phyloP scores from a whole-genome alignment of 1,139 yeast species.

The Zygoascus sp. region DNA sequence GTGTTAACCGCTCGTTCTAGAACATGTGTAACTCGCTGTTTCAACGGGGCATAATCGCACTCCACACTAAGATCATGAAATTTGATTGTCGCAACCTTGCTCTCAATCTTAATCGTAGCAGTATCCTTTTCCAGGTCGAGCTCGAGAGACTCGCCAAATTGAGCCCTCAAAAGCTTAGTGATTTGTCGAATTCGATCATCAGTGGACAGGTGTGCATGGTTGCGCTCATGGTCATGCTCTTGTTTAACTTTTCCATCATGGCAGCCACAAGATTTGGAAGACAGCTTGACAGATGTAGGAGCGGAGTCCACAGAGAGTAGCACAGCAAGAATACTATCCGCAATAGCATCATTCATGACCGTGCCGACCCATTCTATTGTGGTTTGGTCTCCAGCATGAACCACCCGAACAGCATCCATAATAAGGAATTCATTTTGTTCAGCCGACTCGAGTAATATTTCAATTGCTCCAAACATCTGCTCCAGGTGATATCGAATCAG shows the following conservation, averaged over 20 bases:
- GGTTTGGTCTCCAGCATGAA: slow-evolving; percentile 28
- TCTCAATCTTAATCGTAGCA: slow-evolving; percentile 65
- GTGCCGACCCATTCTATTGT: slow-evolving; percentile 91
- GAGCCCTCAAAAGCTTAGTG: slow-evolving; percentile 63
- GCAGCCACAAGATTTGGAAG: slow-evolving; percentile 57
- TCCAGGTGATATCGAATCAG: slow-evolving; percentile 83
- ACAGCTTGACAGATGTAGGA: slow-evolving; percentile 87
- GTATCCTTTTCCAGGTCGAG: slow-evolving; percentile 40
- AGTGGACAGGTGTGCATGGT: slow-evolving; percentile 25
- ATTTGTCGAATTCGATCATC: slow-evolving; percentile 60
- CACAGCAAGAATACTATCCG: slow-evolving; percentile 90
- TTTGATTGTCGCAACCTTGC: slow-evolving; percentile 64
- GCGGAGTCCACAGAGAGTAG: slow-evolving; percentile 88
- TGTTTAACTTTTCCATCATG: slow-evolving; percentile 33
- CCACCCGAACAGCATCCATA: slow-evolving; percentile 44
- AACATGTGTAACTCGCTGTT: slow-evolving; percentile 78
- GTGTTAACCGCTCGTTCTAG: slow-evolving; percentile 71
- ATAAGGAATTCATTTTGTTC: slow-evolving; percentile 42
- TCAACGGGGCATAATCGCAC: slow-evolving; percentile 73
- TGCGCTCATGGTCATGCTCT: slow-evolving; percentile 21
- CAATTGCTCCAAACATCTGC: slow-evolving; percentile 91
- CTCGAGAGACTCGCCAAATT: slow-evolving; percentile 75
- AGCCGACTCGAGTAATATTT: slow-evolving; percentile 46
- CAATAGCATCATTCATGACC: slow-evolving; percentile 84
- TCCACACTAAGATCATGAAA: slow-evolving; percentile 61